phyloP scores from a whole-genome alignment of 805 yeast species.

The Saccharomycopsis sp. region DNA sequence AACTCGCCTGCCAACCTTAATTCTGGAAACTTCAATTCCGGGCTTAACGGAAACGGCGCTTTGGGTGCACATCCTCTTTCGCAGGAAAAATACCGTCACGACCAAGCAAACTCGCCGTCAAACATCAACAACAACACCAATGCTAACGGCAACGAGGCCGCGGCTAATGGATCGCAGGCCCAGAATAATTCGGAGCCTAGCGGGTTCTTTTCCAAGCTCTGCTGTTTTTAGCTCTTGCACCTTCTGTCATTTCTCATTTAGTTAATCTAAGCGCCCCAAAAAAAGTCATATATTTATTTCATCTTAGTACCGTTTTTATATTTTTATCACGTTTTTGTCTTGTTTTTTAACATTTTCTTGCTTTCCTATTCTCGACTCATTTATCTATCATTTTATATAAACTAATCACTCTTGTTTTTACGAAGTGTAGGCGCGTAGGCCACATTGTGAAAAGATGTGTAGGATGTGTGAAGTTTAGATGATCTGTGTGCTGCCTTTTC shows the following conservation, averaged over 20 bases:
- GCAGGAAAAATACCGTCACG: not conserved
- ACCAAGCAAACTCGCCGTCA: not conserved
- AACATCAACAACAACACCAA: not conserved
- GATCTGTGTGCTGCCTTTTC: too few relatives aligned
- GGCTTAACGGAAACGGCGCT: not conserved
- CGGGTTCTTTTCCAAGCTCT: slow-evolving; percentile 13
- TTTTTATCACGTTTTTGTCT: not conserved
- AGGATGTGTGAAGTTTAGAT: too few relatives aligned
- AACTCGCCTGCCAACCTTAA: not conserved
- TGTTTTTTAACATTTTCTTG: not conserved
- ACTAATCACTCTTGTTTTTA: not conserved
- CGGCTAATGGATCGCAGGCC: not conserved
- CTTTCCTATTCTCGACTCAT: not conserved
- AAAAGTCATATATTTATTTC: not conserved
- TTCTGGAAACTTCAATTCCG: not conserved
- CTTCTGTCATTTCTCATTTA: too few relatives aligned
- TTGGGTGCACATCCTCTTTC: not conserved
- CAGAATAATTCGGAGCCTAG: slow-evolving; percentile 8
- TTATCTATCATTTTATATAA: not conserved
- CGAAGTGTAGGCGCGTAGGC: not conserved
- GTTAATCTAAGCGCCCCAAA: too few relatives aligned
- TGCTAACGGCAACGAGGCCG: not conserved
- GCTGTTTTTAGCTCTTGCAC: slow-evolving; percentile 10
- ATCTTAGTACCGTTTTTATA: too few relatives aligned
- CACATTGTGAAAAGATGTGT: not conserved